Percentiles rank a stretch among this genome's conserved stretches.
These are phyloP conservation scores for Crithidia thermophila DNA, from an alignment of 208 protist species.

Conservation along the genomic window DNA sequence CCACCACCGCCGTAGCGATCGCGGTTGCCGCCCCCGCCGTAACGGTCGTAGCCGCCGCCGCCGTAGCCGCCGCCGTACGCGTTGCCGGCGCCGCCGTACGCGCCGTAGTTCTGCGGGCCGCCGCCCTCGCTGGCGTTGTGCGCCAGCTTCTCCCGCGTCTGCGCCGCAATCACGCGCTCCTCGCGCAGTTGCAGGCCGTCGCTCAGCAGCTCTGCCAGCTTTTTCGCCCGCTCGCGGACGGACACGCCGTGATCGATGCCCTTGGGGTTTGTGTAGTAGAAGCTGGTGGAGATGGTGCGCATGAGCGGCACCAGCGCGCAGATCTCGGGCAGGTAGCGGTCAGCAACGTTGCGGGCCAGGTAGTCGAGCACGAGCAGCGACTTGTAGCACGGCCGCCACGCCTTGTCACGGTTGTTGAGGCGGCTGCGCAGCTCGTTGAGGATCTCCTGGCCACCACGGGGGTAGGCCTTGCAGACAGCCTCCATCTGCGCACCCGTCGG, in stretches of 20 bases:
- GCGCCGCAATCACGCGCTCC: slow-evolving; percentile 72
- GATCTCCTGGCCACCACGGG: slow-evolving; percentile 62
- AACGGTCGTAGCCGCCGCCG: slow-evolving; percentile 5
- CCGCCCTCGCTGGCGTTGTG: slow-evolving; percentile 44
- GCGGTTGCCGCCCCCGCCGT: neutral
- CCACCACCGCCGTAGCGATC: slow-evolving; percentile 17
- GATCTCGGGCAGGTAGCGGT: slow-evolving; percentile 72
- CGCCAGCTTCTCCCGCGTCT: slow-evolving; percentile 72
- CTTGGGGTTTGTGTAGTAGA: slow-evolving; percentile 88
- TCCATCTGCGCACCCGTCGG: slow-evolving; percentile 91
- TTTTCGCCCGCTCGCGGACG: slow-evolving; percentile 84
- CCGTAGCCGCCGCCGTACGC: slow-evolving; percentile 26
- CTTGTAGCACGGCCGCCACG: slow-evolving; percentile 91
- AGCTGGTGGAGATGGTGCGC: slow-evolving; percentile 72
- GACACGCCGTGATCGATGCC: slow-evolving; percentile 89
- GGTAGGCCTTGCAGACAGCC: slow-evolving; percentile 69
- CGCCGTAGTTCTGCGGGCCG: slow-evolving; percentile 29
- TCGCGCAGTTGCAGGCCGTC: slow-evolving; percentile 78
- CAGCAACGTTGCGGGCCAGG: slow-evolving; percentile 73
- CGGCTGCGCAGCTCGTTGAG: slow-evolving; percentile 83
- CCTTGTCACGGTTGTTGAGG: slow-evolving; percentile 83
- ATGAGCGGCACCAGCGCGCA: slow-evolving; percentile 68
- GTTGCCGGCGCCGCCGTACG: slow-evolving; percentile 27
- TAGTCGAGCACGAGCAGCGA: slow-evolving; percentile 86
- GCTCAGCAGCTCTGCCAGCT: slow-evolving; percentile 80